Evolutionary conservation across 2,329 filamentous ascomycete species (phyloP), one percentile per base, ranked within the genome.

Genomic region (Xylariaceae sp.): DNA sequence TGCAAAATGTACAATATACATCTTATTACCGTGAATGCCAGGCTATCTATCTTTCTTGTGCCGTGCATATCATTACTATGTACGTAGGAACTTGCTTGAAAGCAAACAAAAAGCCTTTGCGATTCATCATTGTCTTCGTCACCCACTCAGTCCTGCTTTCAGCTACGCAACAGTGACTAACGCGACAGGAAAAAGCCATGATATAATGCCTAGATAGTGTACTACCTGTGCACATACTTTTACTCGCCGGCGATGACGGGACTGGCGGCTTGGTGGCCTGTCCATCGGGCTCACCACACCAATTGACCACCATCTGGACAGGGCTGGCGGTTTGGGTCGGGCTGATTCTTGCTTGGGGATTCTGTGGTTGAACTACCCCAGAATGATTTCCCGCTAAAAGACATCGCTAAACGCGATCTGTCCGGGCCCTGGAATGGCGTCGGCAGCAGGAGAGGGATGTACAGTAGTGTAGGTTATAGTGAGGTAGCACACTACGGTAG

Each of bases 371-470:
- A 62, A 62, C 62, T 68, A 68, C 67, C 67, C 67, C 67, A 65
- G 67, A 69, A 65, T 64, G 66, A 69, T 69, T 68, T 65, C 60
- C 67, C 67, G 64, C 67, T 68, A 69, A 67, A 55, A 42, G 47
- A 39, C 39, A 55, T 60, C 56, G 56, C 50, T 56, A 60, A 58
- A 58, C 50, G 61, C 61, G 65, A 68, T 68, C 65, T 69, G 65
- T 66, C 65, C 67, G 62, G 65, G 66, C 62, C 60, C 61, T 67
- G 64, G 63, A 64, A 66, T 64, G 64, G 66, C 66, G 63, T 62
- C 63, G 62, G 55, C 62, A 65, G 64, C 60, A 57, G 47, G 57
- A 53, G 44, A 54, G 47, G 44, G 26, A 62, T 58, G 34, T 30
- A 43, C 30, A 44, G 48, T 51, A 47, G 51, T 43, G 44, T 53